Base-by-base conservation (phyloP, 768 basidiomycete species). In the Suillus americanus region DNA sequence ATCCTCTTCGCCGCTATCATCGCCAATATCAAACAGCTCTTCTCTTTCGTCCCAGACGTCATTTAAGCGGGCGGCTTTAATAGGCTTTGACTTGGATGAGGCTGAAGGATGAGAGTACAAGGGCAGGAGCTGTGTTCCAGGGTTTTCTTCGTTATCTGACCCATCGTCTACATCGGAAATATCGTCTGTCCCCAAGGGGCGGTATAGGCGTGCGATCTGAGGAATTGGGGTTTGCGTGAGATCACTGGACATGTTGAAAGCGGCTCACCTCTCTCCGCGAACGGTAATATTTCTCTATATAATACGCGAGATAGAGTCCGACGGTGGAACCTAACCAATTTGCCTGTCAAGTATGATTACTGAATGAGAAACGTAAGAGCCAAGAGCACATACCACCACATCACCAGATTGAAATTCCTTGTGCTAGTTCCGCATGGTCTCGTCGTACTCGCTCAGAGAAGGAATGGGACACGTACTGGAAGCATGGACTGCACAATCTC, bases 21-120 rank as follows among this genome's bases (percentile, higher is more conserved):
- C 85, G 5, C 87, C 90, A 60, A 91, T 80, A 50, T 81, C 86
- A 73, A 93, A 91, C 40, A 90, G 66, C 62, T 92, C 90, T 75
- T 94, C 91, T 33, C 86, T 83, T 68, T 90, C 89, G 66, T 92
- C 89, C 91, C 91, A 93, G 51, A 89, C 86, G 72, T 90, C 82
- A 18, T 81, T 80, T 51, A 90, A 77, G 23, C 82, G 82, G 60
- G 71, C 38, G 67, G 68, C 66, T 72, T 79, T 67, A 62, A 65
- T 14, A 53, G 68, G 64, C 70, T 75, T 71, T 68, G 72, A 66
- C 78, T 78, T 65, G 73, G 69, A 61, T 23, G 70, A 59, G 9
- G 66, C 38, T 10, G 68, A 65, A 5, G 69, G 51, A 20, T 69
- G 69, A 12, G 63, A 25, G 38, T 82, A 81, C n/a, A 81, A 80